A percentile compares a stretch with the other conserved stretches of the same genome.
phyloP scores from a whole-genome alignment of 192 early-diverging fungal genomes.

The Coemansia sp. region DNA sequence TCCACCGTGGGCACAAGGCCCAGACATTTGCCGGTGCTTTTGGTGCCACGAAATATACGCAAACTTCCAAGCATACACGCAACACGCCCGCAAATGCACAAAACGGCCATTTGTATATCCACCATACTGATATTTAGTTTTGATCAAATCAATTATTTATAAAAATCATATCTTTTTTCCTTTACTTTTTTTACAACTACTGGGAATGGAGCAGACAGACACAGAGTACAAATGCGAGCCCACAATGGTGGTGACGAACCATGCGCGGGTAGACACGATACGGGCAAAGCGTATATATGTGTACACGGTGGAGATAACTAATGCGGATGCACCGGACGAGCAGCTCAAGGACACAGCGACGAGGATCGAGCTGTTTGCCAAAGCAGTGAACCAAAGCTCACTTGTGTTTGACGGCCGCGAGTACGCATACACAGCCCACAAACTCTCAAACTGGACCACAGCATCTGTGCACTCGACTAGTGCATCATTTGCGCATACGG shows the following conservation, averaged over 20 bases:
- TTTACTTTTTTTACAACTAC: neutral
- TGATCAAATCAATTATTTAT: neutral
- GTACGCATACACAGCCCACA: conserved; percentile 23
- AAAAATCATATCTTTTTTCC: neutral
- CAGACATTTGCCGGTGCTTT: conserved; percentile 28
- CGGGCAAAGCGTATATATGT: conserved; percentile 30
- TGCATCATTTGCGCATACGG: neutral
- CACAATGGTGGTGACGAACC: neutral
- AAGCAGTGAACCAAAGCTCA: neutral
- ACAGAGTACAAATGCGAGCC: neutral
- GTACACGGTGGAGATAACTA: conserved; percentile 30
- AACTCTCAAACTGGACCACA: too few relatives aligned
- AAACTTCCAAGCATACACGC: conserved; percentile 14
- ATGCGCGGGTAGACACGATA: neutral
- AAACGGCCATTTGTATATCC: conserved; percentile 32
- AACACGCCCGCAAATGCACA: conserved; percentile 24
- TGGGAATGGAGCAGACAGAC: neutral
- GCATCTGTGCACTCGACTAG: neutral
- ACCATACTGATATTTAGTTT: conserved; percentile 11
- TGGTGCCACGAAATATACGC: conserved; percentile 25
- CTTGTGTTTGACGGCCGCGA: conserved; percentile 24
- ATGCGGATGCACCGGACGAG: conserved; percentile 18
- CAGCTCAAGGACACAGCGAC: neutral
- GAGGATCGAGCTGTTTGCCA: neutral
- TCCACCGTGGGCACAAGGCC: conserved; percentile 8